These are phyloP conservation scores for Whalleya microplaca DNA, from an alignment of 2,329 filamentous ascomycete species.

Conservation along the genomic window DNA sequence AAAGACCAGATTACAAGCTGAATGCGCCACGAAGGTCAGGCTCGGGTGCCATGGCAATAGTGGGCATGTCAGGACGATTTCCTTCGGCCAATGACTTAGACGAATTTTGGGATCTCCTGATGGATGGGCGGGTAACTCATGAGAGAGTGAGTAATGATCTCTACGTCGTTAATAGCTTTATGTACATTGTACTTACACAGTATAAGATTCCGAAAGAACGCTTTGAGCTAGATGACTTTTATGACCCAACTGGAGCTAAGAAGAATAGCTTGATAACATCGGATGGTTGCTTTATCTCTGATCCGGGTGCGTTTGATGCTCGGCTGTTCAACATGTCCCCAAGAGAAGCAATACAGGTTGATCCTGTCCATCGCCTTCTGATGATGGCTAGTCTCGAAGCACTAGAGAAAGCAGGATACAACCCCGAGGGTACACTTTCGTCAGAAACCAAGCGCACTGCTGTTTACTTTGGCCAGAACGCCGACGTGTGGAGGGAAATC, in stretches of 20 bases:
- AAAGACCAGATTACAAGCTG: not conserved
- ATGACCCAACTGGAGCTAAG: slow-evolving; percentile 29
- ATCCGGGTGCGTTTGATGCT: slow-evolving; percentile 31
- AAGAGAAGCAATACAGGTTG: slow-evolving; percentile 23
- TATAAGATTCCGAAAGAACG: slow-evolving; percentile 25
- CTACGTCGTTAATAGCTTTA: no score
- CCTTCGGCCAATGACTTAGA: slow-evolving; percentile 39
- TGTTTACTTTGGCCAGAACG: slow-evolving; percentile 41
- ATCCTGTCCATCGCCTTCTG: slow-evolving; percentile 24
- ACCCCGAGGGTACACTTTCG: slow-evolving; percentile 4
- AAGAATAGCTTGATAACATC: slow-evolving; percentile 28
- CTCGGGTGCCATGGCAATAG: slow-evolving; percentile 34
- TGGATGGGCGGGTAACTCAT: slow-evolving; percentile 36
- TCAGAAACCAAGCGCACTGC: slow-evolving; percentile 33
- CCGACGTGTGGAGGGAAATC: slow-evolving; percentile 43
- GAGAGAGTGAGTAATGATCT: slow-evolving; percentile 6
- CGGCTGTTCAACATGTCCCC: slow-evolving; percentile 27
- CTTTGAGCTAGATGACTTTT: slow-evolving; percentile 28
- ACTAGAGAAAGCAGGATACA: slow-evolving; percentile 32
- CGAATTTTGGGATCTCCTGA: slow-evolving; percentile 39
- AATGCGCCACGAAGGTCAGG: not conserved
- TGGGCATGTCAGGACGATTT: slow-evolving; percentile 42
- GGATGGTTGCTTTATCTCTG: slow-evolving; percentile 24
- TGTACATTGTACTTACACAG: not conserved
- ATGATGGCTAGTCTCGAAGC: slow-evolving; percentile 28